Percentiles rank a stretch among this genome's conserved stretches.
Evolutionary conservation across 2,329 filamentous ascomycete species (phyloP).

Genomic region (Colletotrichum costaricense): DNA sequence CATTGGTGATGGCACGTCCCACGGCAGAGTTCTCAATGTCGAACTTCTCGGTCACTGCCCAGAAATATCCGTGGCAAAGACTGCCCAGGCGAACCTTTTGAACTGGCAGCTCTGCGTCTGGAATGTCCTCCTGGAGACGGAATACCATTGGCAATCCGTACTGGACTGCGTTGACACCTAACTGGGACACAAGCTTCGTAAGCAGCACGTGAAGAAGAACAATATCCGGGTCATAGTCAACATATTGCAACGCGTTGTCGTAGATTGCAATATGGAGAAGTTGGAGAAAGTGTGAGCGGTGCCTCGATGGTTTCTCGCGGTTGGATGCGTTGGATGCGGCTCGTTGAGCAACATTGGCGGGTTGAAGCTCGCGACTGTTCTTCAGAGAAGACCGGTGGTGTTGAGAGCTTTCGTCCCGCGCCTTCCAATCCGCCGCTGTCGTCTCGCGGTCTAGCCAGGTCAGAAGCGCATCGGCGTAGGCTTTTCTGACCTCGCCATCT

Average conservation of each 20-base stretch:
- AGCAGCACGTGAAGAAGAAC: conserved; percentile 82
- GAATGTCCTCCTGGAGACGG: conserved; percentile 86
- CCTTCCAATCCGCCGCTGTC: conserved; percentile 71
- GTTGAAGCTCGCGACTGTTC: conserved; percentile 51
- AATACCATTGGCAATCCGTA: conserved; percentile 90
- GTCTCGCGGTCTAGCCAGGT: conserved; percentile 90
- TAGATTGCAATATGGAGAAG: conserved; percentile 90
- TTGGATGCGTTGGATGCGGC: conserved; percentile 76
- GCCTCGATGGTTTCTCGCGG: conserved; percentile 65
- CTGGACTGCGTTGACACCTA: conserved; percentile 85
- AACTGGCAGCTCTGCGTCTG: conserved; percentile 71
- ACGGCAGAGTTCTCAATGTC: conserved; percentile 77
- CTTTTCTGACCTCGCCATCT: conserved; percentile 81
- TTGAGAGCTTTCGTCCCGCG: conserved; percentile 65
- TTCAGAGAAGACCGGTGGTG: conserved; percentile 57
- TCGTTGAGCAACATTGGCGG: conserved; percentile 64
- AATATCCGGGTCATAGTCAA: conserved; percentile 79
- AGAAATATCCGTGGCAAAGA: conserved; percentile 90
- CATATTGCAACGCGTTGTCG: conserved; percentile 82
- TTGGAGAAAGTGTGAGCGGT: conserved; percentile 79
- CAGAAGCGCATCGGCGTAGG: conserved; percentile 85
- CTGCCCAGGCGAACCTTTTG: conserved; percentile 85
- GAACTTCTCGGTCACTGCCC: conserved; percentile 81
- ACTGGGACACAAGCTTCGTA: conserved; percentile 75
- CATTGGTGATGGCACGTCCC: conserved; percentile 78